phyloP scores from a whole-genome alignment of 345 rosid species.

The Cochlearia excelsa region DNA sequence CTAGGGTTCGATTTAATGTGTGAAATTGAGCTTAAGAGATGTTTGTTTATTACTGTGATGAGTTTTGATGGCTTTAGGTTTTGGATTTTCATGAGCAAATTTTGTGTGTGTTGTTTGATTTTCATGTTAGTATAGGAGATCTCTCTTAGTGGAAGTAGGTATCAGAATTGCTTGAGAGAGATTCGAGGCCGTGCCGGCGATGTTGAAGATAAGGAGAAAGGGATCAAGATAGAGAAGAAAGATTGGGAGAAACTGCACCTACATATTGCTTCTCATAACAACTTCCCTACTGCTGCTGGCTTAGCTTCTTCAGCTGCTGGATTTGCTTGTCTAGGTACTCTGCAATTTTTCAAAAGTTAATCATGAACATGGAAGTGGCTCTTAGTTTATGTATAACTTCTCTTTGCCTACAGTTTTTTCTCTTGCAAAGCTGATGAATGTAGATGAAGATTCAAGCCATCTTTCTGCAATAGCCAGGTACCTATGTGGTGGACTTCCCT shows the following conservation, averaged over 20 bases:
- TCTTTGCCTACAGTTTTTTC: constrained; percentile 60
- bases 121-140: constrained; percentile 72
- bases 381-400: not conserved
- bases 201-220: constrained; percentile 75
- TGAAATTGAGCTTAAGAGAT: not conserved
- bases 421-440: constrained; percentile 96
- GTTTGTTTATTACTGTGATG: too few species aligned
- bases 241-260: constrained; percentile 85
- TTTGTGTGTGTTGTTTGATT: constrained; percentile 12
- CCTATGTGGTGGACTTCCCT: not conserved
- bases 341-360: not conserved
- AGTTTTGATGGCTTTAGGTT: not conserved
- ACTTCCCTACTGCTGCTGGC: constrained; percentile 98
- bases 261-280: constrained; percentile 88
- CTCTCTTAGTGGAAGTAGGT: constrained; percentile 88
- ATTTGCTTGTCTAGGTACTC: constrained; percentile 88
- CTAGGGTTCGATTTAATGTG: not conserved
- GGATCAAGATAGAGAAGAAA: constrained; percentile 67
- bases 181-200: constrained; percentile 74
- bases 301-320: constrained; percentile 99
- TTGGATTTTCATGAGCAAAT: not conserved
- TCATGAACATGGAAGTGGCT: constrained; percentile 6
- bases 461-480: constrained; percentile 99
- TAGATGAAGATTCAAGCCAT: constrained; percentile 71
- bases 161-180: constrained; percentile 81